Evolutionary conservation across 2,329 filamentous ascomycete genomes (phyloP).

Genomic region (Microdochium nivale): DNA sequence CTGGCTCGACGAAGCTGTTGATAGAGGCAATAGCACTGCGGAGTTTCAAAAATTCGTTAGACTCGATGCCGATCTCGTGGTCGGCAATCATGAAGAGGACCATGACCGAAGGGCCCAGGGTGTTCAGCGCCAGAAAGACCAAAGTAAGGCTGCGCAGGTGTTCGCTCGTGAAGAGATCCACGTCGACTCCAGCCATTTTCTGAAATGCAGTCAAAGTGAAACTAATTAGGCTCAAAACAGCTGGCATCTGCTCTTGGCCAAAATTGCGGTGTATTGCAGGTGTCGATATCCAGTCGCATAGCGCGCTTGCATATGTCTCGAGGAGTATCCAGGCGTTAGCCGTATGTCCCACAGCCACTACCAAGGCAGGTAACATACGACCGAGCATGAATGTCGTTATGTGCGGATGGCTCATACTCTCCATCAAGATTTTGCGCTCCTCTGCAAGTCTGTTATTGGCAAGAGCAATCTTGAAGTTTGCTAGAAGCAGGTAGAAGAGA

Average conservation of each 20-base stretch:
- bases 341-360: slow-evolving; percentile 26
- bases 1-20: not conserved
- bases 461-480: slow-evolving; percentile 47
- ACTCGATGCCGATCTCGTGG: not conserved
- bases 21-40: not conserved
- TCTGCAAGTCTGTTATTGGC: slow-evolving; percentile 37
- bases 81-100: slow-evolving; percentile 13
- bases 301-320: slow-evolving; percentile 38
- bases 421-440: slow-evolving; percentile 34
- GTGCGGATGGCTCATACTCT: slow-evolving; percentile 36
- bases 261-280: slow-evolving; percentile 27
- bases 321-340: slow-evolving; percentile 36
- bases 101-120: slow-evolving; percentile 16
- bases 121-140: slow-evolving; percentile 15
- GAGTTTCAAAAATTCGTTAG: not conserved
- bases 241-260: slow-evolving; percentile 19
- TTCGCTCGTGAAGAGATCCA: slow-evolving; percentile 10
- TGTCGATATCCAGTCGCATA: slow-evolving; percentile 25
- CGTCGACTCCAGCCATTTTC: slow-evolving; percentile 10
- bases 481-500: slow-evolving; percentile 48
- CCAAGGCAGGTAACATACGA: slow-evolving; percentile 46
- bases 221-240: slow-evolving; percentile 23
- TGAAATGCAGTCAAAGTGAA: slow-evolving; percentile 18
- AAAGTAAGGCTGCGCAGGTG: slow-evolving; percentile 13
- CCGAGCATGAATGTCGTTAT: slow-evolving; percentile 39